Percentiles rank a stretch among this genome's conserved stretches.
These are phyloP conservation scores for Dryadomyces quercivorus DNA, from an alignment of 2,329 filamentous ascomycete genomes.

Conservation along the genomic window DNA sequence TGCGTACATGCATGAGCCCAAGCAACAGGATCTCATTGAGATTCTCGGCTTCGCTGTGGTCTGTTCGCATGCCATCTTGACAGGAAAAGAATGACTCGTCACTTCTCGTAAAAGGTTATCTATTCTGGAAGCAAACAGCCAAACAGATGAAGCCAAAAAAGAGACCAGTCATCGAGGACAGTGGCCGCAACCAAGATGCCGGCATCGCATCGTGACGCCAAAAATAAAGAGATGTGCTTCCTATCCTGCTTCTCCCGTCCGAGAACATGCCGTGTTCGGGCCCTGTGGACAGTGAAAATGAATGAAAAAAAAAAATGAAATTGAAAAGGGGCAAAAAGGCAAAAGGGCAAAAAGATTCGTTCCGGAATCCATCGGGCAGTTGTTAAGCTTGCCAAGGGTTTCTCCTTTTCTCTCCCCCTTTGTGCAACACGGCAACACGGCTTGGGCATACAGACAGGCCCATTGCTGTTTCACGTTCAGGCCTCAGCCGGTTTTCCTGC, in stretches of 20 bases:
- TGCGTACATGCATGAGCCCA: neutral
- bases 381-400: too few species aligned
- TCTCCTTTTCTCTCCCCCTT: too few species aligned
- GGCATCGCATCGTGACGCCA: neutral
- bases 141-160: neutral
- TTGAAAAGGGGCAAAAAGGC: too few species aligned
- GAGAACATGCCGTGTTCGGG: too few species aligned
- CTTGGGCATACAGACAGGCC: too few species aligned
- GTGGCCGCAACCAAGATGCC: neutral
- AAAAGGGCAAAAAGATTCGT: too few species aligned
- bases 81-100: neutral
- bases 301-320: neutral
- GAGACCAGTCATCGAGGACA: neutral
- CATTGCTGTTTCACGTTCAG: too few species aligned
- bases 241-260: neutral
- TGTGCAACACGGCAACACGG: too few species aligned
- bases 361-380: too few species aligned
- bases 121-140: neutral
- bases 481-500: too few species aligned
- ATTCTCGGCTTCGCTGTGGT: neutral
- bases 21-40: neutral
- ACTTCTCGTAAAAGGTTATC: neutral
- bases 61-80: too few species aligned
- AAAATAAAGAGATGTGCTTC: neutral
- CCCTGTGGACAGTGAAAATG: neutral